Evolutionary conservation across 2,329 filamentous ascomycete species (phyloP).

Genomic region (Alternaria panax): DNA sequence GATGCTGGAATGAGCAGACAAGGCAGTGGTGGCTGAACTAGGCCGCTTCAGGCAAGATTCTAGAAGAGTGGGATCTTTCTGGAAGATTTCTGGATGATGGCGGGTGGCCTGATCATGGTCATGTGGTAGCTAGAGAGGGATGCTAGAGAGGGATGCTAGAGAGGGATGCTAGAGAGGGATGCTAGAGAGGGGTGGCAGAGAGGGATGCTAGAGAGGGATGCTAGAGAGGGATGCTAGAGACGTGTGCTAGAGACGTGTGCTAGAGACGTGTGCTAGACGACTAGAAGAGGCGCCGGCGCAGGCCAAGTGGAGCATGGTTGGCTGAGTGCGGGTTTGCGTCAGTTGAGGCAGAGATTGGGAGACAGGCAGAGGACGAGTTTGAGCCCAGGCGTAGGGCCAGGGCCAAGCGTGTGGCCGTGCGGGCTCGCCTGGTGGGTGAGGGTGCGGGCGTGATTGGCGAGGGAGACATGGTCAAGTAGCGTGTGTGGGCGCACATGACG

Average conservation of each 20-base stretch:
- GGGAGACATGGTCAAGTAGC: constrained; percentile 6
- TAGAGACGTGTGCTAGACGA: constrained; percentile 1
- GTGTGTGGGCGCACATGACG: constrained; percentile 24
- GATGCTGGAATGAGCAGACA: constrained; percentile 32
- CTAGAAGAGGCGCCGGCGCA: constrained; percentile 5
- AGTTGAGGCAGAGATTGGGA: constrained; percentile 30
- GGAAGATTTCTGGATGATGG: constrained; percentile 21
- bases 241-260: not conserved
- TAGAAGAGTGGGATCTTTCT: constrained; percentile 39
- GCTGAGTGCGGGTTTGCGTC: constrained; percentile 27
- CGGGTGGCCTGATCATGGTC: constrained; percentile 16
- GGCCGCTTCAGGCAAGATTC: constrained; percentile 40
- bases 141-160: not conserved
- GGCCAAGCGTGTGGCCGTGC: constrained; percentile 39
- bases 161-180: not conserved
- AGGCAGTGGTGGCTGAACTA: constrained; percentile 28
- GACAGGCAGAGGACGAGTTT: constrained; percentile 20
- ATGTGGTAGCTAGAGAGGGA: constrained; percentile 25
- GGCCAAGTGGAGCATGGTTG: constrained; percentile 31
- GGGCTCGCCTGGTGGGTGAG: constrained; percentile 18
- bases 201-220: not conserved
- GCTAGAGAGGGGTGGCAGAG: not conserved
- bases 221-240: not conserved
- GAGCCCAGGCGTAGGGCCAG: constrained; percentile 41
- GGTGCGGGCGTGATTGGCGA: constrained; percentile 23